These are phyloP conservation scores for Pseudonitzschia delicatissima DNA, from an alignment of 108 stramenopile genomes.

Conservation along the genomic window DNA sequence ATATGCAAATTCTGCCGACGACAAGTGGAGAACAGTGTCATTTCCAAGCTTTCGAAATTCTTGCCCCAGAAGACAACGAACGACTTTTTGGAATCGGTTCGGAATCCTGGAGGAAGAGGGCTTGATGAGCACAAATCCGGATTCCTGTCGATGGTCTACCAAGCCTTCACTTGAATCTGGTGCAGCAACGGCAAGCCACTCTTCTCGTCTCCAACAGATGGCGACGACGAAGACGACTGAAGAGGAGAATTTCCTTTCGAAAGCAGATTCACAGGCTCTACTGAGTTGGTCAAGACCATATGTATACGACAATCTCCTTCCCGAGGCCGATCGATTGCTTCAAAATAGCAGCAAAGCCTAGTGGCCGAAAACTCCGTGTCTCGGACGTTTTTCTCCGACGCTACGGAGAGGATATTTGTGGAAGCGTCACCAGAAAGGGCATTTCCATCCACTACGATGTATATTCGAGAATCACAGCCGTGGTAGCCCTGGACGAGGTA, in stretches of 20 bases:
- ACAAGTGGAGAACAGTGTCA: constrained; percentile 5
- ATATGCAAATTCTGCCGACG: not conserved
- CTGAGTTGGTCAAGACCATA: constrained; percentile 40
- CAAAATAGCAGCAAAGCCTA: constrained; percentile 16
- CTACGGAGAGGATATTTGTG: constrained; percentile 47
- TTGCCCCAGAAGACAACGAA: constrained; percentile 18
- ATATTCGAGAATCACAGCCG: constrained; percentile 57
- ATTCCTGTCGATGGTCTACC: constrained; percentile 74
- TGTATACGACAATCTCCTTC: constrained; percentile 54
- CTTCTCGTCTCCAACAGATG: constrained; percentile 1
- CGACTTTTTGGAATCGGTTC: constrained; percentile 17
- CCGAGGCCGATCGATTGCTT: constrained; percentile 14
- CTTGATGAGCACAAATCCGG: constrained; percentile 69
- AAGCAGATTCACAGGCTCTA: constrained; percentile 28
- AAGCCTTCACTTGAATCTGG: constrained; percentile 68
- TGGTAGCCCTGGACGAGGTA: constrained; percentile 62
- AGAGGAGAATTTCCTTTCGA: constrained; percentile 29
- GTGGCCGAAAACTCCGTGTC: constrained; percentile 31
- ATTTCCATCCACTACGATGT: constrained; percentile 75
- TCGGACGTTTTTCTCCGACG: constrained; percentile 72
- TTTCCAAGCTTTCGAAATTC: constrained; percentile 19
- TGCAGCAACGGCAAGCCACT: constrained; percentile 51
- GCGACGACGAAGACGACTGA: not conserved
- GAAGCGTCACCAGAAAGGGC: constrained; percentile 30
- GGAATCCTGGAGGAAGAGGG: constrained; percentile 32